Evolutionary conservation across 306 rosid genomes (phyloP).

Genomic region (Cucurbita moschata): DNA sequence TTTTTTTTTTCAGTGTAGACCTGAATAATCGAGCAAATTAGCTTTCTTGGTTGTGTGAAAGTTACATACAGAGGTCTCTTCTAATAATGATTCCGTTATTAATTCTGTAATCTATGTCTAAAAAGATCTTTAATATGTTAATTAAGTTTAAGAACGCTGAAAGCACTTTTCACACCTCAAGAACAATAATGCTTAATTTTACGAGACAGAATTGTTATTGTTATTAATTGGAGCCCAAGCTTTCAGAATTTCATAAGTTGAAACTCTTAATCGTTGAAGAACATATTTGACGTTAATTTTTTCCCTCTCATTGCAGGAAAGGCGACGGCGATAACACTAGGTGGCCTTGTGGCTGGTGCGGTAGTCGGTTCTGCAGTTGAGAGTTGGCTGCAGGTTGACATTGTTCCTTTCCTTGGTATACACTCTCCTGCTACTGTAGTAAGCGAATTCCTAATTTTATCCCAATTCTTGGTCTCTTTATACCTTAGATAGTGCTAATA

Average conservation of each 20-base stretch:
- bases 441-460: constrained; percentile 68
- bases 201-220: background rate
- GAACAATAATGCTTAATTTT: background rate
- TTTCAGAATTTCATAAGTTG: background rate
- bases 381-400: constrained; percentile 91
- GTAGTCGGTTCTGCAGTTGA: constrained; percentile 87
- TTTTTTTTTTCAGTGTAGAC: background rate
- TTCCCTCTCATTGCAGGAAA: constrained; percentile 52
- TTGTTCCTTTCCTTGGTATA: constrained; percentile 88
- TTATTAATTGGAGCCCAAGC: background rate
- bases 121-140: background rate
- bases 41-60: background rate
- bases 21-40: background rate
- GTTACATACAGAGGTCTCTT: background rate
- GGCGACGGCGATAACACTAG: constrained; percentile 74
- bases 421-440: constrained; percentile 92
- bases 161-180: background rate
- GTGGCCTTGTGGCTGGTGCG: constrained; percentile 87
- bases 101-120: background rate
- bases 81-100: background rate
- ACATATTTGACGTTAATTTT: background rate
- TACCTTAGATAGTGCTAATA: constrained; percentile 51
- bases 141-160: background rate
- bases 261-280: background rate
- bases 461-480: constrained; percentile 84